These are phyloP conservation scores for Excoecaria cochinchinensis DNA, from an alignment of 345 rosid genomes.

Conservation along the genomic window DNA sequence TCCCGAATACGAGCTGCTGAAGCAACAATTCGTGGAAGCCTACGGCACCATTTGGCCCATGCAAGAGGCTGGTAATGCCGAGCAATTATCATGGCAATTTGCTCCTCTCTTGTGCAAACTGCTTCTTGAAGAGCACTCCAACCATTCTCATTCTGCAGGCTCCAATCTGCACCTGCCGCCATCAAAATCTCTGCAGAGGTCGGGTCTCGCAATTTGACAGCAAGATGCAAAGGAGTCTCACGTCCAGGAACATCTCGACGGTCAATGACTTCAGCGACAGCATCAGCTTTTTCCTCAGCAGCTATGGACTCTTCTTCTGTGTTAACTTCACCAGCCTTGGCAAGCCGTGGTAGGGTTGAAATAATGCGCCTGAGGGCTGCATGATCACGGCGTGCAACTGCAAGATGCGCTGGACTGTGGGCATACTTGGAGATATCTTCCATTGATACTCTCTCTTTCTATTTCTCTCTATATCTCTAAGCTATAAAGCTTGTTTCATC, in stretches of 20 bases:
- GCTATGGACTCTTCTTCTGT: conserved; percentile 74
- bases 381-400: conserved; percentile 75
- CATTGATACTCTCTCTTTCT: conserved; percentile 37
- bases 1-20: conserved; percentile 83
- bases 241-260: conserved; percentile 90
- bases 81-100: conserved; percentile 85
- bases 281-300: conserved; percentile 72
- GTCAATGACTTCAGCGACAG: conserved; percentile 70
- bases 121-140: conserved; percentile 99
- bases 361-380: conserved; percentile 60
- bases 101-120: conserved; percentile 93
- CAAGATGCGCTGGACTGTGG: conserved; percentile 88
- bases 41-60: conserved; percentile 99
- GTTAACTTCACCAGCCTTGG: conserved; percentile 81
- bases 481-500: conserved; percentile 31
- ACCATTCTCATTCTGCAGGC: conserved; percentile 96
- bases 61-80: conserved; percentile 96
- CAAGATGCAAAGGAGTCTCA: conserved; percentile 97
- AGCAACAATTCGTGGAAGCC: conserved; percentile 87
- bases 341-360: conserved; percentile 62
- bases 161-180: conserved; percentile 98
- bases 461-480: conserved; percentile 14
- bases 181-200: conserved; percentile 80
- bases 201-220: conserved; percentile 81
- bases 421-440: conserved; percentile 70